A percentile compares a stretch with the other conserved stretches of the same genome.
Evolutionary conservation across 257 asterid species (phyloP).

Genomic region (Solanum boliviense): DNA sequence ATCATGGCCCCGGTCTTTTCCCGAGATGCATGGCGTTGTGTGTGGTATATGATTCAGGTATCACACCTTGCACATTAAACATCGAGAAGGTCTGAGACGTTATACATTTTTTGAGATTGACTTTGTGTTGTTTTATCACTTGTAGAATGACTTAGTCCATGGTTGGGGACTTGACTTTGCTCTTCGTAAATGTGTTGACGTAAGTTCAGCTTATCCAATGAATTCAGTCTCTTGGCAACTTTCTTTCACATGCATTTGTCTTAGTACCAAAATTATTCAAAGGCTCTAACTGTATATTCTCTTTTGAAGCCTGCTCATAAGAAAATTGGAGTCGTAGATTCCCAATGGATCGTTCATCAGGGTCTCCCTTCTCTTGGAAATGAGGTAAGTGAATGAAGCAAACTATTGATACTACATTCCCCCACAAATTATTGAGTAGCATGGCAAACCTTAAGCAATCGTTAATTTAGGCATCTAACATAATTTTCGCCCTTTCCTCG

Average conservation of each 20-base stretch:
- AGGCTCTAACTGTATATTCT: neutral
- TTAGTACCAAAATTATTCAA: neutral
- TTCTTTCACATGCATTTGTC: neutral
- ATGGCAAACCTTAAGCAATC: neutral
- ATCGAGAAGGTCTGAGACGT: neutral
- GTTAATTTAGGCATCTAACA: neutral
- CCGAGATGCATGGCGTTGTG: constrained; percentile 91
- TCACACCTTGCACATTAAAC: neutral
- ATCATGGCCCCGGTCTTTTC: constrained; percentile 96
- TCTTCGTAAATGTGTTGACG: constrained; percentile 77
- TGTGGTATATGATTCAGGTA: constrained; percentile 96
- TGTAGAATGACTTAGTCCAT: constrained; percentile 85
- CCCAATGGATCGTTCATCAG: constrained; percentile 81
- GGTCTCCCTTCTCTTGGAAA: constrained; percentile 73
- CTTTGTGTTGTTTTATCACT: neutral
- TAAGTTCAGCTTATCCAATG: constrained; percentile 3
- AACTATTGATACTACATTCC: neutral
- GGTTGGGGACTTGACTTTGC: constrained; percentile 97
- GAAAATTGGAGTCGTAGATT: constrained; percentile 83
- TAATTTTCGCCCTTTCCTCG: neutral
- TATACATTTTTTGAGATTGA: neutral
- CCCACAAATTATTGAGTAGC: neutral
- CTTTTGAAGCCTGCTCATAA: constrained; percentile 61
- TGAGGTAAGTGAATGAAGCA: constrained; percentile 28
- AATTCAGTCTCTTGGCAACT: neutral